Evolutionary conservation across 2,329 filamentous ascomycete genomes (phyloP), one percentile per base, ranked within the genome.

Genomic region (Monilinia fructigena): DNA sequence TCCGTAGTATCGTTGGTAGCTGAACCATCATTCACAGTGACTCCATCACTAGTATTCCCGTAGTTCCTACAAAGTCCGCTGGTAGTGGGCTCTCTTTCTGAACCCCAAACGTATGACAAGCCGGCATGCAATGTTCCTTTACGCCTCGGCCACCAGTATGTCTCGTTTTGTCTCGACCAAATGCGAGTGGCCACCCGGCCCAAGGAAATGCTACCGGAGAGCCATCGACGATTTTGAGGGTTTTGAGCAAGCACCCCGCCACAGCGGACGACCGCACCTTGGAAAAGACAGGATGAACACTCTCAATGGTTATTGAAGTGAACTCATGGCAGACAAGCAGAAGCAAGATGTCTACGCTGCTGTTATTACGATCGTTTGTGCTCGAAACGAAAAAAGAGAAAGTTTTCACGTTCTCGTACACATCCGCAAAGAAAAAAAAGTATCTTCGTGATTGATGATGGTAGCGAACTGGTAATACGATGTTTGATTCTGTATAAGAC

Each of bases 241-340:
- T 79, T 79, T 76, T 76, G 77, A 74, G 75, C 74, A 76, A 78
- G 76, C 76, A 77, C 77, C 77, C 78, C 79, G 78, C 79, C 75
- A 76, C 66, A 76, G 78, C 76, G 79, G 77, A 75, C 76, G 74
- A 72, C 74, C 74, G 74, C 74, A 73, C 69, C 69, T 72, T 75
- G 75, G 71, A 74, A 77, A 74, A 80, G 78, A 80, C 79, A 80
- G 79, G 75, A 77, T 81, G 78, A 75, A 76, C 69, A 74, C 75
- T 77, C 76, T 74, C 67, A 67, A 65, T 63, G 67, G 66, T 71
- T 72, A 73, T 70, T 66, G 68, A 67, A 70, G 55, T 68, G 67
- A 69, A 71, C 67, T 76, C 74, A 76, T 76, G 72, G 70, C 71
- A 76, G 63, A 72, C 71, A 72, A 75, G 75, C 75, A 74, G 72